Evolutionary conservation across 2,329 filamentous ascomycete genomes (phyloP), one percentile per base, ranked within the genome.

Genomic region (Trichoderma sp.): DNA sequence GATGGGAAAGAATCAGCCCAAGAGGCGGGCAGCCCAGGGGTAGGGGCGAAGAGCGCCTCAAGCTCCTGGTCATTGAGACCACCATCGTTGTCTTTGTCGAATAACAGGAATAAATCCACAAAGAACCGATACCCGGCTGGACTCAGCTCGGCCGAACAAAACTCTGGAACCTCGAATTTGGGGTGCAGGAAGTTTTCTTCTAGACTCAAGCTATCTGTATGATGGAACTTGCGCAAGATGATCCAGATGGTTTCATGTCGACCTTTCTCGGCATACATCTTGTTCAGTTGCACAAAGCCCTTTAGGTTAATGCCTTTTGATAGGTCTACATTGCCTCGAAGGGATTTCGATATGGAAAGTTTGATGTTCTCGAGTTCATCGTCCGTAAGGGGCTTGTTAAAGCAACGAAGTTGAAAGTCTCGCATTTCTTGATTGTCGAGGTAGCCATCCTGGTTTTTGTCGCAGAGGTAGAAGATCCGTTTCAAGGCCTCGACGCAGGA

Each of bases 161-260:
- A 94, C 67, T 94, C 91, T 0, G 95, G 93, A 0, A 99, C 93
- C 8, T 99, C 95, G 70, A 98, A 94, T 73, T 93, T 96, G 17
- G 95, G 95, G 73, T 93, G 92, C 27, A 99, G 84, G 76, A 97
- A 98, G 72, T 85, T 92, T 76, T 98, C 94, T 74, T 94, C 93
- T 45, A 99, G 82, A 70, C 92, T 97, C 56, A 99, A 81, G 77
- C 93, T 97, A 80, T 98, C 95, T 0, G 94, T 97, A 75, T 99
- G 98, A 74, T 97, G 92, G 73, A 97, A 97, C 72, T 95, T 94
- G 67, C 95, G 88, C 70, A 99, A 81, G 69, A 99, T 97, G 70
- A 97, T 93, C 95, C 95, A 99, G 52, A 98, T 95, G 0, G 95
- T 99, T 80, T 99, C 95, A 76, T 99, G 95, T 13, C 95, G 91